These are phyloP conservation scores for Mycena haematopus DNA, from an alignment of 768 basidiomycete species.

Conservation along the genomic window DNA sequence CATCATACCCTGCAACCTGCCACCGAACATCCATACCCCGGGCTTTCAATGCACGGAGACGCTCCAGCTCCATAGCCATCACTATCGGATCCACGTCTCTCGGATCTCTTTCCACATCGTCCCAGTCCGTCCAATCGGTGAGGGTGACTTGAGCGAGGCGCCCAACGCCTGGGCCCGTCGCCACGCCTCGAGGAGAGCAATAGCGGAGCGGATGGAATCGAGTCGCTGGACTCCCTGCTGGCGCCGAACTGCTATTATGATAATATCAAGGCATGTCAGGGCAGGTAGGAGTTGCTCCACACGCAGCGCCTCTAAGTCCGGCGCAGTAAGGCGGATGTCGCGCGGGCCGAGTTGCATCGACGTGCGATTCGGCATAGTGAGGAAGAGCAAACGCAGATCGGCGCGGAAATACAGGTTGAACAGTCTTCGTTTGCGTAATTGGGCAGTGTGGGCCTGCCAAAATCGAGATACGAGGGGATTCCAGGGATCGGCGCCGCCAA, in stretches of 20 bases:
- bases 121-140: too few relatives aligned
- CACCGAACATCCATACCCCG: too few relatives aligned
- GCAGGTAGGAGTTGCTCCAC: neutral
- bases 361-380: neutral
- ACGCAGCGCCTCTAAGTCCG: neutral
- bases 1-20: too few relatives aligned
- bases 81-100: too few relatives aligned
- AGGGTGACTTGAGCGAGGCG: too few relatives aligned
- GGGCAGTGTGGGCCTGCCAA: neutral
- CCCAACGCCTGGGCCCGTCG: too few relatives aligned
- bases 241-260: neutral
- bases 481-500: neutral
- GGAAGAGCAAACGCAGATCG: neutral
- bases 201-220: neutral
- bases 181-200: neutral
- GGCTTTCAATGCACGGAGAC: too few relatives aligned
- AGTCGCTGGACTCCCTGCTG: neutral
- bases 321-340: neutral
- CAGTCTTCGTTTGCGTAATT: neutral
- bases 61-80: too few relatives aligned
- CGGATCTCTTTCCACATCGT: too few relatives aligned
- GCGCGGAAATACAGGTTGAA: neutral
- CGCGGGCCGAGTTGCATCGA: neutral
- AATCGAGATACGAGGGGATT: neutral
- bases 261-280: neutral